A percentile compares a stretch with the other conserved stretches of the same genome.
Evolutionary conservation across 768 basidiomycete genomes (phyloP).

Genomic region (Serpula lacrymans): DNA sequence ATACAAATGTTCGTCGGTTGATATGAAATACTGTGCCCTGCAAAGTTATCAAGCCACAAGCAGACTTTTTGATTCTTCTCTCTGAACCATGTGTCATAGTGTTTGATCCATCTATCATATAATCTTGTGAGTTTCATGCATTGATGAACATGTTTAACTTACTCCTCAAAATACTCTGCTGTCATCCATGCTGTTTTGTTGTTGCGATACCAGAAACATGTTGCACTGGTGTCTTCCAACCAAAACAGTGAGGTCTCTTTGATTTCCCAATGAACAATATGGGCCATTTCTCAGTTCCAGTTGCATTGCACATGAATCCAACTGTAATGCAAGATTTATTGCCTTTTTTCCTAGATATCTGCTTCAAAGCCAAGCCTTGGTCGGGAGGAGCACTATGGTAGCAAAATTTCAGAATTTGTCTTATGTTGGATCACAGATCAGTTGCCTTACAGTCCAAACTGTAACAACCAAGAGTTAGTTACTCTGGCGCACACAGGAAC

Average conservation of each 20-base stretch:
- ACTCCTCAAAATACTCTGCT: conserved; percentile 30
- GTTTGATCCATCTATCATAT: conserved; percentile 20
- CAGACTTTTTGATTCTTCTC: conserved; percentile 9
- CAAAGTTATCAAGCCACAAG: conserved; percentile 5
- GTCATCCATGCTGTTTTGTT: conserved; percentile 42
- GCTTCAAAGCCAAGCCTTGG: conserved; percentile 13
- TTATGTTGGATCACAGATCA: too few relatives aligned
- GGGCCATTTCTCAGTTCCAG: conserved; percentile 27
- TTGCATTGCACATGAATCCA: too few relatives aligned
- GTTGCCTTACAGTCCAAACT: conserved; percentile 7
- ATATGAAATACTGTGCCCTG: too few relatives aligned
- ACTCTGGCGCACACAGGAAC: too few relatives aligned
- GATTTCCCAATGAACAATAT: conserved; percentile 34
- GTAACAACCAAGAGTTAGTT: too few relatives aligned
- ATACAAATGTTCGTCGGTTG: too few relatives aligned
- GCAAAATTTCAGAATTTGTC: too few relatives aligned
- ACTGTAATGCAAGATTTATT: conserved; percentile 13
- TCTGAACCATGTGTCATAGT: conserved; percentile 13
- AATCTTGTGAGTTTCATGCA: not conserved
- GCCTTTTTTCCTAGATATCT: conserved; percentile 17
- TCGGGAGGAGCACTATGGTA: conserved; percentile 12
- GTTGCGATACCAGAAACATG: conserved; percentile 33
- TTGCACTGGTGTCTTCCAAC: conserved; percentile 15
- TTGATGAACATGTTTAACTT: conserved; percentile 4
- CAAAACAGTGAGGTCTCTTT: conserved; percentile 27